These are phyloP conservation scores for Hyaloperonospora brassicae DNA, from an alignment of 352 stramenopile genomes.

Conservation along the genomic window DNA sequence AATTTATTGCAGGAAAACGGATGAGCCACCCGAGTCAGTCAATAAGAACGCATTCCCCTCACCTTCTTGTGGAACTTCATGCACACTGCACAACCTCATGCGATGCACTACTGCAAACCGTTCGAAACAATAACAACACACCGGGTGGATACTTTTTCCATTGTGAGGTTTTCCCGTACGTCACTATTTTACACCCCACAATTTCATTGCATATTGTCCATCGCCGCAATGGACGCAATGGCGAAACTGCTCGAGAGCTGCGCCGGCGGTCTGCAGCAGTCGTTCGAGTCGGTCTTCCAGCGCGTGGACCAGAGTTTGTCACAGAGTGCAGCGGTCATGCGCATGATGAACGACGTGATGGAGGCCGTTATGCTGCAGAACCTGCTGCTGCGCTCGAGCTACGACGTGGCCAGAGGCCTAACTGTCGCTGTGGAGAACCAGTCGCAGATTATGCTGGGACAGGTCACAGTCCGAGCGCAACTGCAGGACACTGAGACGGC, in stretches of 20 bases:
- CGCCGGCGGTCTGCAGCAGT: slow-evolving; percentile 57
- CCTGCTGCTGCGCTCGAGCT: slow-evolving; percentile 27
- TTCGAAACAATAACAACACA: no score
- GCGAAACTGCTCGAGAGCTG: slow-evolving; percentile 53
- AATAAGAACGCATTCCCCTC: no score
- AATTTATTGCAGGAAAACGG: no score
- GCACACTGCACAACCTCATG: no score
- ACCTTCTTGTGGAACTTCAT: no score
- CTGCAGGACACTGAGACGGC: slow-evolving; percentile 4
- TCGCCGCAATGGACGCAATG: slow-evolving; percentile 51
- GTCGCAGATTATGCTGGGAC: slow-evolving; percentile 48
- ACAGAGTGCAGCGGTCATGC: slow-evolving; percentile 66
- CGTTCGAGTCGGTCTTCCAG: slow-evolving; percentile 61
- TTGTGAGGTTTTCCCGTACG: no score
- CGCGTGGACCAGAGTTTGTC: slow-evolving; percentile 56
- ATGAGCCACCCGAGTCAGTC: no score
- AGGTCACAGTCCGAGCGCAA: slow-evolving; percentile 21
- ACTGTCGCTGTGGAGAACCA: slow-evolving; percentile 37
- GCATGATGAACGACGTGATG: slow-evolving; percentile 82
- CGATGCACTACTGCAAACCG: no score
- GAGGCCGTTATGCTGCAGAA: slow-evolving; percentile 68
- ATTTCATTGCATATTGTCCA: no score
- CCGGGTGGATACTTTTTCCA: no score
- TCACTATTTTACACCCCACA: no score
- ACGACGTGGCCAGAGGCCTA: slow-evolving; percentile 20